Evolutionary conservation across 148 eudicot genomes (phyloP).

Genomic region (Spergularia bocconei): DNA sequence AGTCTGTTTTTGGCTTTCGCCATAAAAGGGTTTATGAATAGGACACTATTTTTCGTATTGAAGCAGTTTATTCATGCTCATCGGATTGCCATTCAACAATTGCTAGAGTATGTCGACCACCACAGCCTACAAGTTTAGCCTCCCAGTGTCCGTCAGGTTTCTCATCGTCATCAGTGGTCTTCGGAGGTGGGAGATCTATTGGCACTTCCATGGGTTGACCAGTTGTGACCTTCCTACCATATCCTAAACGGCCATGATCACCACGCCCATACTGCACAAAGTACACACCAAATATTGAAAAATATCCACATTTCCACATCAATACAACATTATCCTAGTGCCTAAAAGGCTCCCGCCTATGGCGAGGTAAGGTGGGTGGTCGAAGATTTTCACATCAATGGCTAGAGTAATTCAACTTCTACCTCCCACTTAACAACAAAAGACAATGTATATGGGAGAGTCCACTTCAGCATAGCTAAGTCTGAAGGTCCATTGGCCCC

Average conservation of each 20-base stretch:
- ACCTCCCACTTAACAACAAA: neutral
- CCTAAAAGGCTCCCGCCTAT: neutral
- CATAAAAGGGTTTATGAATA: neutral
- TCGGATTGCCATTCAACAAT: constrained; percentile 57
- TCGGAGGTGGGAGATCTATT: constrained; percentile 63
- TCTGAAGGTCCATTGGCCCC: too few species aligned
- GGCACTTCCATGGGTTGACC: constrained; percentile 94
- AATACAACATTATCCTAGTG: neutral
- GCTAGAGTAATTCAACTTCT: neutral
- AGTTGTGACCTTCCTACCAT: constrained; percentile 76
- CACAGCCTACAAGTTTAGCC: constrained; percentile 82
- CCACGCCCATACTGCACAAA: constrained; percentile 82
- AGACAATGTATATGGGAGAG: neutral
- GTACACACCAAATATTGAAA: neutral
- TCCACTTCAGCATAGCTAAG: too few species aligned
- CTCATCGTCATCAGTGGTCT: constrained; percentile 29
- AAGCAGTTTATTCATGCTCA: constrained; percentile 21
- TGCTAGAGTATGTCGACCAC: constrained; percentile 94
- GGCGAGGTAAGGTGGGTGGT: neutral
- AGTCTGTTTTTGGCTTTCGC: neutral
- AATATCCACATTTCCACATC: neutral
- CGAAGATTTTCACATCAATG: neutral
- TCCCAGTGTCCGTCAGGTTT: constrained; percentile 59
- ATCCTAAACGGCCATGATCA: constrained; percentile 98
- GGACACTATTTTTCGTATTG: neutral